Evolutionary conservation across 2,329 filamentous ascomycete genomes (phyloP), one percentile per base, ranked within the genome.

Genomic region (Neonectria punicea): DNA sequence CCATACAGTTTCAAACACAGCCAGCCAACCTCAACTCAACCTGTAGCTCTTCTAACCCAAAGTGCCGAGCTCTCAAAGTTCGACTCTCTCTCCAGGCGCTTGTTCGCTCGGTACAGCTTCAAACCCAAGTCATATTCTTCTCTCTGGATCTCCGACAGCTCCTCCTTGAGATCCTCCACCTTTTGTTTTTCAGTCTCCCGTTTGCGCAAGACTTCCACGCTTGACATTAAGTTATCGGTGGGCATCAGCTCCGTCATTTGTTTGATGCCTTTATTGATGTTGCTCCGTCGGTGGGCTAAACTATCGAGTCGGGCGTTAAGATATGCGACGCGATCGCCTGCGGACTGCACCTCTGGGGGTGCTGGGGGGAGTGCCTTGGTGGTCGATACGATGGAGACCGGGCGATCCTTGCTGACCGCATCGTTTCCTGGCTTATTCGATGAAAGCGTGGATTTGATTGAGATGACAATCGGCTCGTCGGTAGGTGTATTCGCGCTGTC

Each of bases 171-270:
- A 22, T 82, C 84, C 68, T 90, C 87, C 0, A 96, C 88, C 75
- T 92, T 93, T 44, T 82, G 80, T 77, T 89, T 89, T 78, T 89
- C 84, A 64, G 76, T 72, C 78, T 87, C 86, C 53, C 87, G 84
- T 76, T 84, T 86, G 50, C 79, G 80, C 53, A 86, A 70, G 36
- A 92, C 89, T 54, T 91, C 87, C 9, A 89, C 85, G 71, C 90
- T 90, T 32, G 89, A 87, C 74, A 92, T 82, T 43, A 93, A 83
- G 67, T 86, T 88, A 75, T 92, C 90, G 39, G 86, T 89, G 44
- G 92, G 91, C 84, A 94, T 92, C 63, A 94, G 85, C 76, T 93
- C 89, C 63, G 90, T 93, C 84, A 95, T 90, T 77, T 95, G 92
- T 67, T 87, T 83, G 75, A 96, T 92, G 66, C 91, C 89, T 25